A percentile compares a stretch with the other conserved stretches of the same genome.
These are phyloP conservation scores for Yamadazyma trypodendri DNA, from an alignment of 1,139 yeast genomes.

Conservation along the genomic window DNA sequence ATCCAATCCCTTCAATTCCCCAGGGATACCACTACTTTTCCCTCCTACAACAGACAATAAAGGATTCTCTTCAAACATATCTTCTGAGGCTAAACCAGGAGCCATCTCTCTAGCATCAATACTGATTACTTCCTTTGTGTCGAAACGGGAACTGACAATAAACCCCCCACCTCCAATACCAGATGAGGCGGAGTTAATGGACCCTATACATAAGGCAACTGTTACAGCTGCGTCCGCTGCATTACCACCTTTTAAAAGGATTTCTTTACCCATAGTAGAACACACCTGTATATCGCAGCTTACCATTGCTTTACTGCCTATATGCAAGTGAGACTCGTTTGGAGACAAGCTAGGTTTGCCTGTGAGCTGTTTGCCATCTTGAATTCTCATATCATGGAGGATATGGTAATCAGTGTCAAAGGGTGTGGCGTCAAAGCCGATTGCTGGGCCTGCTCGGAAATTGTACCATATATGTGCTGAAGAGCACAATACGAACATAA, in stretches of 20 bases:
- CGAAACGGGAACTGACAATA: conserved; percentile 52
- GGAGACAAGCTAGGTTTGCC: conserved; percentile 36
- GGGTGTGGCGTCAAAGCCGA: neutral
- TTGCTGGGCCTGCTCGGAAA: neutral
- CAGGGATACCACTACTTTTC: conserved; percentile 82
- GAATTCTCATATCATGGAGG: conserved; percentile 8
- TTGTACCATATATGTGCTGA: neutral
- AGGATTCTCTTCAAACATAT: conserved; percentile 59
- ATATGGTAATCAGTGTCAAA: neutral
- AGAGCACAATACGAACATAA: neutral
- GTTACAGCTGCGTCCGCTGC: conserved; percentile 96
- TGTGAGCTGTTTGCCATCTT: neutral
- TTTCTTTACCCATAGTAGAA: conserved; percentile 63
- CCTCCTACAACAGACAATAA: conserved; percentile 71
- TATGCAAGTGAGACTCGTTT: conserved; percentile 24
- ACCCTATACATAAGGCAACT: conserved; percentile 84
- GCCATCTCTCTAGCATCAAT: conserved; percentile 91
- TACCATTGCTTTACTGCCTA: conserved; percentile 59
- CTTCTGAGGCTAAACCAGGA: conserved; percentile 57
- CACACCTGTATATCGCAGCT: conserved; percentile 74
- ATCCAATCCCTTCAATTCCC: conserved; percentile 81
- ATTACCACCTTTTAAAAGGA: conserved; percentile 61
- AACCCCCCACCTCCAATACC: conserved; percentile 97
- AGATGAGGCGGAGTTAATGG: conserved; percentile 76
- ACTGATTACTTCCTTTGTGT: conserved; percentile 47